These are phyloP conservation scores for Peltaster fructicola DNA, from an alignment of 2,329 filamentous ascomycete species.

Conservation along the genomic window DNA sequence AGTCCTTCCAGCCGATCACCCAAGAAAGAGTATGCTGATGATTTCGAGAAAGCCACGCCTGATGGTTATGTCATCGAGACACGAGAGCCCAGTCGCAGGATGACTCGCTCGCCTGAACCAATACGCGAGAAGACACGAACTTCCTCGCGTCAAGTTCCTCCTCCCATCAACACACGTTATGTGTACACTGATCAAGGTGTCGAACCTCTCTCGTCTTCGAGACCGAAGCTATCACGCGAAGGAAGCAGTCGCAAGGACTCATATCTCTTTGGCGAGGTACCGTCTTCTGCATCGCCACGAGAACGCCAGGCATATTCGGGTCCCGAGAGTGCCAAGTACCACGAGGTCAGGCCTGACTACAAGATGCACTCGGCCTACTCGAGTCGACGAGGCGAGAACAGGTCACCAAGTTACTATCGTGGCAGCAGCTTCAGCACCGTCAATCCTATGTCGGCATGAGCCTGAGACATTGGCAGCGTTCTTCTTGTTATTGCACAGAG, in stretches of 20 bases:
- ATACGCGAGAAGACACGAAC: slow-evolving; percentile 6
- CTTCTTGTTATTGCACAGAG: no score
- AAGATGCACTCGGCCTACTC: no score
- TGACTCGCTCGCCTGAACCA: slow-evolving; percentile 15
- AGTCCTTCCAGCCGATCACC: slow-evolving; percentile 12
- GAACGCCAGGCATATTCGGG: slow-evolving; percentile 2
- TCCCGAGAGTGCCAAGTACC: slow-evolving; percentile 4
- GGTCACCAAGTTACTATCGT: no score
- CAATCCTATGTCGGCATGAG: no score
- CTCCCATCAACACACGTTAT: slow-evolving; percentile 11
- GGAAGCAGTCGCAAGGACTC: slow-evolving; percentile 4
- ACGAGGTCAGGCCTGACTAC: no score
- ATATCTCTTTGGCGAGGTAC: slow-evolving; percentile 4
- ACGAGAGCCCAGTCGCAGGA: slow-evolving; percentile 7
- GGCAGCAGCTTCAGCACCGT: no score
- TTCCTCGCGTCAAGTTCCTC: slow-evolving; percentile 10
- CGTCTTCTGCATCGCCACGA: slow-evolving; percentile 3
- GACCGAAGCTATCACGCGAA: slow-evolving; percentile 7
- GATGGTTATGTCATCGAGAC: slow-evolving; percentile 15
- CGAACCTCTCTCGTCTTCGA: slow-evolving; percentile 6
- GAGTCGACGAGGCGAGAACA: no score
- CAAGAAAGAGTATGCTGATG: slow-evolving; percentile 13
- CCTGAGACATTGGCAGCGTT: no score
- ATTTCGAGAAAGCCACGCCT: slow-evolving; percentile 14
- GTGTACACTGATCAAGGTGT: slow-evolving; percentile 11